phyloP scores from a whole-genome alignment of 169 alveolate species.

The Plasmodium coatneyi region DNA sequence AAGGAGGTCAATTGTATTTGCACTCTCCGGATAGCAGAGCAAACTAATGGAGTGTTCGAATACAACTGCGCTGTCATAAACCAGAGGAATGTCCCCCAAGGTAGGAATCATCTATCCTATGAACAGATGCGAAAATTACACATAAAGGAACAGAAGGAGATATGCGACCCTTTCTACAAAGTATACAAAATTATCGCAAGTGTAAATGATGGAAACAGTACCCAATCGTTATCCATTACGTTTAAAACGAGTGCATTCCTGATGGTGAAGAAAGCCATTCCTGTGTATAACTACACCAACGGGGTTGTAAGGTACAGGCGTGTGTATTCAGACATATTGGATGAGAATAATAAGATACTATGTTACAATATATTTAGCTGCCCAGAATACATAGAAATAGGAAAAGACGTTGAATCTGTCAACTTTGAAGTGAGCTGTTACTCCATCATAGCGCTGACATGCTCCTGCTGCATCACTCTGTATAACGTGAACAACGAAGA shows the following conservation, averaged over 20 bases:
- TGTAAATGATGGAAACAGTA: constrained; percentile 7
- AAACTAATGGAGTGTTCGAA: constrained; percentile 35
- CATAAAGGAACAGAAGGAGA: not conserved
- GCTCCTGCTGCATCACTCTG: constrained; percentile 18
- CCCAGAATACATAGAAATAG: constrained; percentile 28
- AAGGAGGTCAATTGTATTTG: not conserved
- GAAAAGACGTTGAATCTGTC: constrained; percentile 35
- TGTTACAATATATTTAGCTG: constrained; percentile 29
- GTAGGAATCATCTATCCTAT: not conserved
- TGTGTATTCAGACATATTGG: constrained; percentile 2
- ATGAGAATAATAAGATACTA: constrained; percentile 13
- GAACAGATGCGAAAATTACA: not conserved
- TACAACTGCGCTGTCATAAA: constrained; percentile 23
- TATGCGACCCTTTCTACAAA: not conserved
- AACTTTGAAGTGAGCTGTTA: constrained; percentile 50
- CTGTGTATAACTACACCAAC: constrained; percentile 55
- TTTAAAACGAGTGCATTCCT: constrained; percentile 34
- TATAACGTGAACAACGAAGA: constrained; percentile 28
- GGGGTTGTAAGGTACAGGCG: constrained; percentile 20
- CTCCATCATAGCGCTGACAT: constrained; percentile 3
- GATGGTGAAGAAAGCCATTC: constrained; percentile 3
- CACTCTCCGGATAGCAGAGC: constrained; percentile 9
- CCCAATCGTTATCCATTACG: not conserved
- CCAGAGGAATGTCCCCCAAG: not conserved
- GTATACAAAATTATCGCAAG: constrained; percentile 50